Evolutionary conservation across 257 asterid genomes (phyloP).

Genomic region (Solanum neorickii): DNA sequence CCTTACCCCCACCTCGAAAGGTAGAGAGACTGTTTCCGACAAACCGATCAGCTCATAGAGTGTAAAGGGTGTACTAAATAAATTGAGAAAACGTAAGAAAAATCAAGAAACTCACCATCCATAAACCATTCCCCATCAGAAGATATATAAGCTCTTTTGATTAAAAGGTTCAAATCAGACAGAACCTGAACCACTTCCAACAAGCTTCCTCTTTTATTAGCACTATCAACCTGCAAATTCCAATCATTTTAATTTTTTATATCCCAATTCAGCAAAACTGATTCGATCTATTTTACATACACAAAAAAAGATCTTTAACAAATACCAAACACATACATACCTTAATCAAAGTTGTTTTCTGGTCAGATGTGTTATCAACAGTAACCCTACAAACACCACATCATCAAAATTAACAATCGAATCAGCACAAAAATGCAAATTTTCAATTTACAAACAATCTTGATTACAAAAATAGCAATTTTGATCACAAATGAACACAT

Average conservation of each 20-base stretch:
- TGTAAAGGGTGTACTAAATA: neutral
- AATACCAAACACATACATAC: slow-evolving; percentile 2
- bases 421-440: neutral
- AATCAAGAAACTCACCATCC: slow-evolving; percentile 53
- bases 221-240: slow-evolving; percentile 69
- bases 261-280: neutral
- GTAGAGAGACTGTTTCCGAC: too few relatives aligned
- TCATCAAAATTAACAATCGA: neutral
- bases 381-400: slow-evolving; percentile 25
- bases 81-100: neutral
- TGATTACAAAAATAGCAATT: too few relatives aligned
- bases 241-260: neutral
- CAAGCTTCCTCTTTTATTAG: slow-evolving; percentile 76
- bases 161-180: slow-evolving; percentile 63
- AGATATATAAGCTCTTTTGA: slow-evolving; percentile 79
- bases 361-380: slow-evolving; percentile 37
- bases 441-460: too few relatives aligned
- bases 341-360: slow-evolving; percentile 40
- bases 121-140: slow-evolving; percentile 96
- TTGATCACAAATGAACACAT: neutral
- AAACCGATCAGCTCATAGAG: neutral
- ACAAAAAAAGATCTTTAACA: neutral
- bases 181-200: slow-evolving; percentile 88
- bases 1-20: neutral
- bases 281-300: neutral